Evolutionary conservation across 2,329 filamentous ascomycete genomes (phyloP).

Genomic region (Phaeoacremonium minimum): DNA sequence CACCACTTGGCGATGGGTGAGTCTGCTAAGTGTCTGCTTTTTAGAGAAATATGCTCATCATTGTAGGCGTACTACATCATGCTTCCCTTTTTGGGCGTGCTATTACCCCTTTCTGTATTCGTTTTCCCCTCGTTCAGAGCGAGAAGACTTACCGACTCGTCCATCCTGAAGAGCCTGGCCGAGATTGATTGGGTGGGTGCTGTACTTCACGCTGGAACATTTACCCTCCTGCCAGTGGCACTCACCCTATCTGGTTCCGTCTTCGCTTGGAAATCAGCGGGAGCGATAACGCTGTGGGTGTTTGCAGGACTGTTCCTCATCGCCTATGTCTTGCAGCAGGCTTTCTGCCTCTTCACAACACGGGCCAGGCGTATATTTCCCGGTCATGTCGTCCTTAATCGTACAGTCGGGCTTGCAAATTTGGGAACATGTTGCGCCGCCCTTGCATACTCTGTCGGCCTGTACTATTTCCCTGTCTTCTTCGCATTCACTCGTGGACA

Average conservation of each 20-base stretch:
- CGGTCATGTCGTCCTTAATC: conserved; percentile 28
- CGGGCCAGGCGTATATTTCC: conserved; percentile 38
- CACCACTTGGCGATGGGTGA: conserved; percentile 34
- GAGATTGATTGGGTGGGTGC: conserved; percentile 25
- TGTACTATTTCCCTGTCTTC: conserved; percentile 52
- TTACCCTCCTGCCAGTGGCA: conserved; percentile 37
- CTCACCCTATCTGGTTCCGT: conserved; percentile 45
- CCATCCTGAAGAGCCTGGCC: conserved; percentile 12
- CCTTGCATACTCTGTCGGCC: conserved; percentile 29
- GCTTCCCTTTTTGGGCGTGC: conserved; percentile 32
- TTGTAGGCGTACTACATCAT: conserved; percentile 46
- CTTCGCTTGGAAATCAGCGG: conserved; percentile 41
- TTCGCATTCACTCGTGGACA: conserved; percentile 46
- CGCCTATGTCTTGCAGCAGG: conserved; percentile 42
- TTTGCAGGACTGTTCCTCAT: conserved; percentile 37
- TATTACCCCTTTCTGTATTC: conserved; percentile 35
- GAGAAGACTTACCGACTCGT: conserved; percentile 8
- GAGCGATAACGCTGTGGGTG: conserved; percentile 41
- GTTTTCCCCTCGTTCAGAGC: conserved; percentile 32
- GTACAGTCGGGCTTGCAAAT: conserved; percentile 35
- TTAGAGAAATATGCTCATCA: conserved; percentile 13
- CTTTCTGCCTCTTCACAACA: conserved; percentile 37
- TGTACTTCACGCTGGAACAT: conserved; percentile 20
- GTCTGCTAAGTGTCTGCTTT: not conserved
- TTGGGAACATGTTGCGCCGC: conserved; percentile 29